phyloP scores from a whole-genome alignment of 2,329 filamentous ascomycete genomes.

The Calonectria pseudoturangicola region DNA sequence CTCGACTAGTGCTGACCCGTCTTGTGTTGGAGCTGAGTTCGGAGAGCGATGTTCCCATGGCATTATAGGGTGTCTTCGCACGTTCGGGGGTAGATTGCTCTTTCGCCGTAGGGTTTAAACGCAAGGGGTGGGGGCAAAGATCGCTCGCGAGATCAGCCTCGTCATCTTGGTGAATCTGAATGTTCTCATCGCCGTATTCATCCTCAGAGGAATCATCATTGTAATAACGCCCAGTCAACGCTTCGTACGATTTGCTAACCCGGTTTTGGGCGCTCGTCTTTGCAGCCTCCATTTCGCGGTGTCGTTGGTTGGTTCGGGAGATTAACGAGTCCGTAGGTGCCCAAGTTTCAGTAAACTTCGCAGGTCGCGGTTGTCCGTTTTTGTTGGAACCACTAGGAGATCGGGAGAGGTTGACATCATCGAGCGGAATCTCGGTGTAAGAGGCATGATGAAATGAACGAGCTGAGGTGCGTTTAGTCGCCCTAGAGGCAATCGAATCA shows the following conservation, averaged over 20 bases:
- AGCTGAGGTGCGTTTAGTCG: conserved; percentile 69
- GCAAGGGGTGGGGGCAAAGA: conserved; percentile 72
- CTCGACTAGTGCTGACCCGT: conserved; percentile 64
- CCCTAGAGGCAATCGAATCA: conserved; percentile 64
- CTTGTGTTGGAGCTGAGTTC: conserved; percentile 68
- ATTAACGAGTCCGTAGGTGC: conserved; percentile 72
- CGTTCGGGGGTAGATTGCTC: conserved; percentile 43
- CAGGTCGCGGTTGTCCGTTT: conserved; percentile 60
- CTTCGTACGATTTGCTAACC: conserved; percentile 65
- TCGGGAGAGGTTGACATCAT: conserved; percentile 60
- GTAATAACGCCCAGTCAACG: conserved; percentile 67
- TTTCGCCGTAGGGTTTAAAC: conserved; percentile 66
- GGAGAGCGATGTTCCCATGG: conserved; percentile 60
- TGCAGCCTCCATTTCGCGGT: conserved; percentile 63
- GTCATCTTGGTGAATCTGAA: conserved; percentile 51
- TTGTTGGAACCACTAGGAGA: conserved; percentile 49
- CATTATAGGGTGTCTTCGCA: conserved; percentile 49
- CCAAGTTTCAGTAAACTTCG: conserved; percentile 74
- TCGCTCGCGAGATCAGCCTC: conserved; percentile 53
- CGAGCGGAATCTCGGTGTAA: conserved; percentile 70
- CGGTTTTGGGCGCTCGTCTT: conserved; percentile 58
- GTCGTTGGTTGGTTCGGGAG: conserved; percentile 72
- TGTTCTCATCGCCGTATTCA: conserved; percentile 63
- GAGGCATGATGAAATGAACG: conserved; percentile 63
- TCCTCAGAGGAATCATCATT: conserved; percentile 64